These are phyloP conservation scores for Pythium folliculosum DNA, from an alignment of 352 stramenopile genomes.

Conservation along the genomic window DNA sequence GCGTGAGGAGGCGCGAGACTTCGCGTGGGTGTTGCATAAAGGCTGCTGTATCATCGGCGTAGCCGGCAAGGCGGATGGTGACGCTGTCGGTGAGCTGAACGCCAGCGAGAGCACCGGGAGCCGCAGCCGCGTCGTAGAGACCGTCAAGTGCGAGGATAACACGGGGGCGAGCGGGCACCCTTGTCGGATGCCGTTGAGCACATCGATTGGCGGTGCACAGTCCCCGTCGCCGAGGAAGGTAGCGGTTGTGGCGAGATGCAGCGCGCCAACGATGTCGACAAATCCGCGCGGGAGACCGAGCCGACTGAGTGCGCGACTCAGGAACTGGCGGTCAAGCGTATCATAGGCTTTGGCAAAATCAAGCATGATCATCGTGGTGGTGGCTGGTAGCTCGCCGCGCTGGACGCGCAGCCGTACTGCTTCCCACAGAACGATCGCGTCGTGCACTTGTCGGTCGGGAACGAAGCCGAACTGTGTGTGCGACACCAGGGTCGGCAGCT, in stretches of 20 bases:
- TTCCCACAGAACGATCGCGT: neutral
- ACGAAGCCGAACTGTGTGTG: conserved; percentile 2
- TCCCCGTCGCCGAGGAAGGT: neutral
- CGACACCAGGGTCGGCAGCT: neutral
- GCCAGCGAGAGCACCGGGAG: neutral
- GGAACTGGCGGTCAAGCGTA: conserved; percentile 3
- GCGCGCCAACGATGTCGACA: neutral
- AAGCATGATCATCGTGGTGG: neutral
- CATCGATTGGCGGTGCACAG: neutral
- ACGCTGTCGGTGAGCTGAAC: neutral
- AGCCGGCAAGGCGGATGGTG: neutral
- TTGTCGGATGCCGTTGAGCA: conserved; percentile 15
- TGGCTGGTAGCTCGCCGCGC: neutral
- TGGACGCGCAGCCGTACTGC: neutral
- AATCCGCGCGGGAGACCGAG: neutral
- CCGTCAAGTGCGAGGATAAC: neutral
- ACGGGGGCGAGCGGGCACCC: neutral
- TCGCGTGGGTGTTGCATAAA: no score
- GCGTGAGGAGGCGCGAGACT: no score
- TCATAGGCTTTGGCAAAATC: no score
- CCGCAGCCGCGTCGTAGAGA: neutral
- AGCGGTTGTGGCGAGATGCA: conserved; percentile 5
- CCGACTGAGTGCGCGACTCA: neutral
- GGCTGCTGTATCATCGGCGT: conserved; percentile 16
- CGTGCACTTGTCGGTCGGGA: neutral